A percentile compares a stretch with the other conserved stretches of the same genome.
phyloP scores from a whole-genome alignment of 2,329 filamentous ascomycete species.

The Ceratocystiopsis sp. region DNA sequence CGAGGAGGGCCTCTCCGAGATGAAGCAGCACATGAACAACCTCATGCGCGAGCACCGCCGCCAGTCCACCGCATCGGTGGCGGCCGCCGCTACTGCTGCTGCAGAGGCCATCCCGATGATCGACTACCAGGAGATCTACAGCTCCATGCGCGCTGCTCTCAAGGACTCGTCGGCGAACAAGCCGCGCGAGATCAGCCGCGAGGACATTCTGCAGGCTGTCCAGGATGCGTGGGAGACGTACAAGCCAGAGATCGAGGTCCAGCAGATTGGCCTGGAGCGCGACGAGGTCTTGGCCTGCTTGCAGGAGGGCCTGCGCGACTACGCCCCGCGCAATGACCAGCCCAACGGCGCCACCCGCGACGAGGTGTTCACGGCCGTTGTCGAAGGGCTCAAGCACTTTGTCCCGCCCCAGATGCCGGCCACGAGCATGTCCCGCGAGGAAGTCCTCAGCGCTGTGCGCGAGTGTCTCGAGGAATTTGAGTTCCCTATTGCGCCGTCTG shows the following conservation, averaged over 20 bases:
- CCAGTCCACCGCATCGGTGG: slow-evolving; percentile 41
- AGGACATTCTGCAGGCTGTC: slow-evolving; percentile 75
- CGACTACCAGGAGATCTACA: slow-evolving; percentile 74
- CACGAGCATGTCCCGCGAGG: slow-evolving; percentile 52
- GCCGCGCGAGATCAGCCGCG: slow-evolving; percentile 44
- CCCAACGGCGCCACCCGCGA: slow-evolving; percentile 54
- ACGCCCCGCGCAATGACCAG: slow-evolving; percentile 36
- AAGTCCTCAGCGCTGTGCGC: slow-evolving; percentile 67
- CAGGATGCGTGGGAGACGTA: slow-evolving; percentile 87
- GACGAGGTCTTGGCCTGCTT: slow-evolving; percentile 81
- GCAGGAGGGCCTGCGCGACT: slow-evolving; percentile 68
- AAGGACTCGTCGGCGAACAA: slow-evolving; percentile 39
- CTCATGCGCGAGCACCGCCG: slow-evolving; percentile 61
- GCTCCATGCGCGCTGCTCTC: slow-evolving; percentile 61
- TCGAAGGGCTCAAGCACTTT: slow-evolving; percentile 73
- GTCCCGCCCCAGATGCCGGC: slow-evolving; percentile 54
- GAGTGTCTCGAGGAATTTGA: slow-evolving; percentile 79
- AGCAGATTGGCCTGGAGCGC: slow-evolving; percentile 77
- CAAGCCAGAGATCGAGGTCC: slow-evolving; percentile 80
- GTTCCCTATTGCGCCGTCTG: slow-evolving; percentile 45
- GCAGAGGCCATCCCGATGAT: slow-evolving; percentile 39
- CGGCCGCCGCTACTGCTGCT: slow-evolving; percentile 20
- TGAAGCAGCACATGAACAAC: slow-evolving; percentile 70
- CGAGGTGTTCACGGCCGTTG: slow-evolving; percentile 69
- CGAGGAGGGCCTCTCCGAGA: slow-evolving; percentile 60